Conservation (phyloP, 1,139 yeast species). For the Pichia sp. region DNA sequence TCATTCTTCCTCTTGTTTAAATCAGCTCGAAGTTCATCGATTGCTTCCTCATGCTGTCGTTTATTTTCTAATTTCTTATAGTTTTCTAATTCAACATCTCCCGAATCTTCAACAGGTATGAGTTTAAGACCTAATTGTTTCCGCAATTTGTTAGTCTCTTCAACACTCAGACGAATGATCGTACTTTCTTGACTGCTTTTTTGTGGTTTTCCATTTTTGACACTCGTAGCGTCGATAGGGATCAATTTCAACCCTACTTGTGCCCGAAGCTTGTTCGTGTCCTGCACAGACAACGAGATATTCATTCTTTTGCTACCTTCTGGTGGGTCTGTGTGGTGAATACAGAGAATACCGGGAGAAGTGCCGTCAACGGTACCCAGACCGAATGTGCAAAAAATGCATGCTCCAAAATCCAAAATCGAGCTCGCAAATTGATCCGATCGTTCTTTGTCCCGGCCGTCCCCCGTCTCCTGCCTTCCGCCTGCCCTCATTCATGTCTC, state of each 20-base stretch:
- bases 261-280: constrained; percentile 22
- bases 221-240: constrained; percentile 9
- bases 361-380: no score
- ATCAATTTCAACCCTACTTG: constrained; percentile 25
- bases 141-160: constrained; percentile 29
- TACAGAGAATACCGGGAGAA: no score
- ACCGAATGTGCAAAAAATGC: no score
- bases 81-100: constrained; percentile 30
- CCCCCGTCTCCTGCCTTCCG: no score
- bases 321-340: no score
- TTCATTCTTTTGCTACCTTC: no score
- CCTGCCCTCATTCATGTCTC: no score
- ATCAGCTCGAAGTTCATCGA: constrained; percentile 22
- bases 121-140: constrained; percentile 23
- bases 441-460: no score
- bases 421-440: no score
- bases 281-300: constrained; percentile 21
- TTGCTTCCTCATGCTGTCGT: constrained; percentile 14
- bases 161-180: constrained; percentile 20
- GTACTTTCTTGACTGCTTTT: not conserved
- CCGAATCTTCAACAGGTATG: constrained; percentile 22
- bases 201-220: not conserved
- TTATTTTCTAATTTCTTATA: constrained; percentile 16
- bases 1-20: constrained; percentile 27
- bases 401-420: no score